Percentiles rank a stretch among this genome's conserved stretches.
phyloP scores from a whole-genome alignment of 2,329 filamentous ascomycete species.

The Raffaelea albimanens region DNA sequence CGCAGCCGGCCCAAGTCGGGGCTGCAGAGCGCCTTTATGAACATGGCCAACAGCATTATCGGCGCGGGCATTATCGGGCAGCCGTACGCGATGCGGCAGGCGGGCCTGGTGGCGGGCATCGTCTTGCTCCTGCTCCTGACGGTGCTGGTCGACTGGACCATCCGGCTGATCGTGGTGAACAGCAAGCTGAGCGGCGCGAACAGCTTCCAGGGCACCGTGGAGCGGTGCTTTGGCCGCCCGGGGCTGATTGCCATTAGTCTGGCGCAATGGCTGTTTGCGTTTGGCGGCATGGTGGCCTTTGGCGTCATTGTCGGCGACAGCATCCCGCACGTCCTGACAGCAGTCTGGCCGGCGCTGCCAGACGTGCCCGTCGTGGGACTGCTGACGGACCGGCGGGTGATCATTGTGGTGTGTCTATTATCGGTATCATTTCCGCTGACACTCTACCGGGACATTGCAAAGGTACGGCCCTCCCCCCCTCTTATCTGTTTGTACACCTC shows the following conservation, averaged over 20 bases:
- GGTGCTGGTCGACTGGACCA: conserved; percentile 90
- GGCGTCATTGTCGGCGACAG: conserved; percentile 95
- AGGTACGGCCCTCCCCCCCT: no score
- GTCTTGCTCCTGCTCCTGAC: conserved; percentile 72
- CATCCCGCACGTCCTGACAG: conserved; percentile 79
- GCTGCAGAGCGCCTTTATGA: conserved; percentile 88
- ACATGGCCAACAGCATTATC: conserved; percentile 99
- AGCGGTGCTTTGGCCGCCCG: conserved; percentile 84
- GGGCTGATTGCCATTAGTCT: conserved; percentile 81
- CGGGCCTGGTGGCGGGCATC: conserved; percentile 73
- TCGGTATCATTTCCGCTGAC: conserved; percentile 85
- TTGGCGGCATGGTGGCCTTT: conserved; percentile 97
- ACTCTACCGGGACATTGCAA: conserved; percentile 92
- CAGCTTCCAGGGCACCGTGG: conserved; percentile 91
- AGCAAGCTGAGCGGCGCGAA: conserved; percentile 90
- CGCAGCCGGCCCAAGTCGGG: conserved; percentile 68
- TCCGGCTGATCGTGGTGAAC: conserved; percentile 92
- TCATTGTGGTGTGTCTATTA: conserved; percentile 82
- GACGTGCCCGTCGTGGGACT: conserved; percentile 71
- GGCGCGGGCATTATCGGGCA: conserved; percentile 69
- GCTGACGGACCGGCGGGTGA: conserved; percentile 68
- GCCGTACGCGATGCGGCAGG: conserved; percentile 92
- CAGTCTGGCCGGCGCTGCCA: conserved; percentile 68
- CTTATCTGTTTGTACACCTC: neutral
- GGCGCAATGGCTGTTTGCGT: conserved; percentile 97